These are phyloP conservation scores for Salix caprea DNA, from an alignment of 345 rosid species.

Conservation along the genomic window DNA sequence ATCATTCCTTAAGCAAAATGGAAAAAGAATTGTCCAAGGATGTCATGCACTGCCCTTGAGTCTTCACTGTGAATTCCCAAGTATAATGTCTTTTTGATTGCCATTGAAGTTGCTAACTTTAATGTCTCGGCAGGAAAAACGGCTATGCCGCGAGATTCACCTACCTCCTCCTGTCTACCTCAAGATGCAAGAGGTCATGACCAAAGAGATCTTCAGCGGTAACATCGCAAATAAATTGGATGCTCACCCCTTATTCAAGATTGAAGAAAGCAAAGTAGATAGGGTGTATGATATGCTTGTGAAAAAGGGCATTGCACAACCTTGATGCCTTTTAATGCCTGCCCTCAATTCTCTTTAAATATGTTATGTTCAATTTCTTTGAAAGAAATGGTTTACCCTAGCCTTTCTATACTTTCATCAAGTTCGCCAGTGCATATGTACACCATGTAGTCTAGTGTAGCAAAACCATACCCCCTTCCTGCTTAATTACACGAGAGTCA, in stretches of 20 bases:
- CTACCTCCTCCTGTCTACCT: constrained; percentile 75
- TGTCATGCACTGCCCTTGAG: background rate
- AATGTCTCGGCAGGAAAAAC: constrained; percentile 69
- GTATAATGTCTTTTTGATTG: background rate
- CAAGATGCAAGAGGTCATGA: constrained; percentile 76
- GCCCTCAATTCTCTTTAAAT: background rate
- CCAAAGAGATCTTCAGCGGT: constrained; percentile 72
- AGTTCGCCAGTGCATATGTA: background rate
- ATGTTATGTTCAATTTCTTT: background rate
- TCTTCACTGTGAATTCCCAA: background rate
- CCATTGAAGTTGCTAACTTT: background rate
- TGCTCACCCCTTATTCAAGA: constrained; percentile 71
- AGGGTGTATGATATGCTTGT: constrained; percentile 89
- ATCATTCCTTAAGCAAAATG: background rate
- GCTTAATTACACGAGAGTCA: background rate
- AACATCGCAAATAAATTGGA: constrained; percentile 68
- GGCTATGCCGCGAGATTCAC: constrained; percentile 65
- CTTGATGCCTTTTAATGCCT: constrained; percentile 17
- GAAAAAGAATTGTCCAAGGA: background rate
- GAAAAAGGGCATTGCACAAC: constrained; percentile 82
- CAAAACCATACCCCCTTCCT: background rate
- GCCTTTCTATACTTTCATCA: background rate
- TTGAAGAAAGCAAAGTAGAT: constrained; percentile 75
- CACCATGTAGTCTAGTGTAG: background rate
- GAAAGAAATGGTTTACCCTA: background rate